Base-by-base conservation (phyloP, 495 filamentous ascomycete genomes). In the Platismatia glauca region DNA sequence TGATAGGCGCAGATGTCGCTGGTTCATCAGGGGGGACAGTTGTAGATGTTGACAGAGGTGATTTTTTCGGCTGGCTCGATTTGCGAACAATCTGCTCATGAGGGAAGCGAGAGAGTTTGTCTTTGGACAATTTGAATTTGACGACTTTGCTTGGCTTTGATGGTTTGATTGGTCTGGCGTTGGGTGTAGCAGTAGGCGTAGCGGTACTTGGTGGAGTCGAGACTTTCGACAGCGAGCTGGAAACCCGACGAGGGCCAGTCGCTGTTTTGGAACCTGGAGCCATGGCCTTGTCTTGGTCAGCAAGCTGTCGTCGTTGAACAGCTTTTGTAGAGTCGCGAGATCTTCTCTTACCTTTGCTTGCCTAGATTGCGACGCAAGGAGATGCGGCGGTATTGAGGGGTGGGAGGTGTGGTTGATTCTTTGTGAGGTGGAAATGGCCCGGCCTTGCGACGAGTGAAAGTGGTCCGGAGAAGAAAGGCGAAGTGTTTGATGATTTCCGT, bases 51-150 rank as follows among this genome's bases (percentile, higher is more conserved):
- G 73, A 70, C 50, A 74, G 70, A 44, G 64, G 72, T 50, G 71
- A 67, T 63, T 71, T 66, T 67, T 75, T 76, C 61, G 70, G 62
- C 70, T 68, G 64, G 66, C 64, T 44, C 57, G 65, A 20, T 63
- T 57, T 58, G 4, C 53, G 31, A 56, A 55, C 55, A 67, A 27
- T 11, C 24, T 67, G 18, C 41, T 71, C 68, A 44, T 63, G 68
- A 35, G 73, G 69, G 64, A 87, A 84, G 31, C 71, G 72, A 57
- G 69, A 71, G 11, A 89, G 74, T 24, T 69, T 55, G 3, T 77
- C 71, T 38, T 78, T 70, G 8, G 80, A 70, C 57, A 88, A 71
- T 69, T 80, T 83, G 31, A 88, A 75, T 50, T 75, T 75, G 69
- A 88, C 66, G 35, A 83, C 69, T 68, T 82, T 80, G 59, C 67